Conservation (phyloP, 495 filamentous ascomycete genomes). For the Rostrohypoxylon terebratum region DNA sequence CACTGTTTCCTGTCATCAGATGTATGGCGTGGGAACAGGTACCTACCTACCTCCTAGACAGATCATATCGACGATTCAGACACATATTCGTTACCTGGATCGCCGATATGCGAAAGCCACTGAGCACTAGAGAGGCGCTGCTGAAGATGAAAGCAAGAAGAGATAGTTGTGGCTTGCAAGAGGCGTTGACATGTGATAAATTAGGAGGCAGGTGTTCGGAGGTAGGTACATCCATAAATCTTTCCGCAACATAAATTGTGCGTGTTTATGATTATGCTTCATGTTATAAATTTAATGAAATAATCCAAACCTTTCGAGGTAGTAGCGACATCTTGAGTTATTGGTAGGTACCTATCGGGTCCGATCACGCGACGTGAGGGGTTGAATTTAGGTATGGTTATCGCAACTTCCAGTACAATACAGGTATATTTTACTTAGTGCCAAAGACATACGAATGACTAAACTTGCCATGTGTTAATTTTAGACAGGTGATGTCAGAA, state of each 20-base stretch:
- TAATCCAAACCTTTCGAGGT: no score
- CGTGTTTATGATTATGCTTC: background rate
- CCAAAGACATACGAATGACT: background rate
- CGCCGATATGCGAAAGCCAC: background rate
- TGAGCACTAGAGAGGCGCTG: background rate
- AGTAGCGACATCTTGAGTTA: no score
- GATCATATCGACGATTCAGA: no score
- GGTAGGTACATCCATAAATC: no score
- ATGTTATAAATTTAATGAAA: background rate
- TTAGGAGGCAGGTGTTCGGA: no score
- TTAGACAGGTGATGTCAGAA: background rate
- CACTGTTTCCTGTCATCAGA: no score
- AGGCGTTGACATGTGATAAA: background rate
- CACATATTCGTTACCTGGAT: no score
- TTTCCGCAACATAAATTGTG: no score
- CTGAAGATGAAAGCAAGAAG: background rate
- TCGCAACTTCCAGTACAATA: background rate
- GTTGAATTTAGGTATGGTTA: background rate
- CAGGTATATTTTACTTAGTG: background rate
- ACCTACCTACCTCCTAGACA: no score
- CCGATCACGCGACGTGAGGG: background rate
- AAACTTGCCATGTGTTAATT: background rate
- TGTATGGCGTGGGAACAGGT: no score
- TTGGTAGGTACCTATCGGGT: background rate
- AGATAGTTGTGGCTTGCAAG: conserved; percentile 33